These are phyloP conservation scores for Rosa rugosa DNA, from an alignment of 306 rosid species.

Conservation along the genomic window DNA sequence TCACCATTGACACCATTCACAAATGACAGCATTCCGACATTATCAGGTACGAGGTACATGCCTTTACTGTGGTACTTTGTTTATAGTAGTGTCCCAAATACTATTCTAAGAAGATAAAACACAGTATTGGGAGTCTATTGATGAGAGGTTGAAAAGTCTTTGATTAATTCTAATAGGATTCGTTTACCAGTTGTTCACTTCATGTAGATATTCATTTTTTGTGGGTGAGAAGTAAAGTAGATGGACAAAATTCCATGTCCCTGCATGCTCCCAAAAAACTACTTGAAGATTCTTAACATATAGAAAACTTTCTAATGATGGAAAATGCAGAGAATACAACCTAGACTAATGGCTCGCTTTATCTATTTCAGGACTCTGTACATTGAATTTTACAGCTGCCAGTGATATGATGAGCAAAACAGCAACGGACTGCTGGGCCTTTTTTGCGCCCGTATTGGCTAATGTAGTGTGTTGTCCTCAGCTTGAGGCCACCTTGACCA, in stretches of 20 bases:
- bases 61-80: conserved; percentile 10
- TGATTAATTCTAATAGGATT: neutral
- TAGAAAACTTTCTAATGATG: neutral
- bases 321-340: neutral
- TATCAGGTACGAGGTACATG: conserved; percentile 45
- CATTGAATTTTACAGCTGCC: conserved; percentile 46
- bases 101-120: neutral
- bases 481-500: conserved; percentile 46
- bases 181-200: neutral
- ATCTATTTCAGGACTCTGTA: conserved; percentile 47
- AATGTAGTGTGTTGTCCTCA: conserved; percentile 74
- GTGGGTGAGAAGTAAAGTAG: neutral
- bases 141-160: neutral
- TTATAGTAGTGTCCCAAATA: neutral
- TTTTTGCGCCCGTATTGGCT: conserved; percentile 69
- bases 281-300: neutral
- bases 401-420: conserved; percentile 46
- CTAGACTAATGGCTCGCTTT: neutral
- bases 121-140: neutral
- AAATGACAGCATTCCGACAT: conserved; percentile 35
- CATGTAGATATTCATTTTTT: neutral
- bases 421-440: conserved; percentile 61
- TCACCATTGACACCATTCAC: conserved; percentile 55
- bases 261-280: neutral
- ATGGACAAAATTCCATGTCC: neutral